Conservation (phyloP, 768 basidiomycete species). For the Hysterangium stoloniferum region DNA sequence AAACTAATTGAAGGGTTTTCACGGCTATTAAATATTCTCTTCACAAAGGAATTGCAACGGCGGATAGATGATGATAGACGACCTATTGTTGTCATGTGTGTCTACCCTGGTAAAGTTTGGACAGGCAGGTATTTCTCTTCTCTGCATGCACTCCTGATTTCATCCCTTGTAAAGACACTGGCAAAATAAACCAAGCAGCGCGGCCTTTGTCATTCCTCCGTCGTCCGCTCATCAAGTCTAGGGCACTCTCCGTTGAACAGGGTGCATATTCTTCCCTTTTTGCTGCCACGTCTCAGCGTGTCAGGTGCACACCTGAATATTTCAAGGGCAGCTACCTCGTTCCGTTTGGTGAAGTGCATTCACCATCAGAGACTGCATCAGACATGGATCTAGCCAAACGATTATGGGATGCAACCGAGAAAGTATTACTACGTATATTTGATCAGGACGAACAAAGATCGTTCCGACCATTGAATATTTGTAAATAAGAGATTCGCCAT, state of each 20-base stretch:
- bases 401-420: slow-evolving; percentile 21
- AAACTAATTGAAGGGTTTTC: slow-evolving; percentile 29
- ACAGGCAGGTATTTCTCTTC: too few relatives aligned
- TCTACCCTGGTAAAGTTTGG: slow-evolving; percentile 36
- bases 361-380: neutral
- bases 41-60: slow-evolving; percentile 41
- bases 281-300: slow-evolving; percentile 17
- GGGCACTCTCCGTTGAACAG: slow-evolving; percentile 3
- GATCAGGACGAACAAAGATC: too few relatives aligned
- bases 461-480: too few relatives aligned
- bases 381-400: slow-evolving; percentile 9
- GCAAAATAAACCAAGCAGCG: neutral
- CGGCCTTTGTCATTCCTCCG: neutral
- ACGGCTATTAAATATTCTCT: slow-evolving; percentile 47
- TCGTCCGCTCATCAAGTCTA: neutral
- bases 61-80: slow-evolving; percentile 30
- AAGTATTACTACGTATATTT: neutral
- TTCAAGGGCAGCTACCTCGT: slow-evolving; percentile 15
- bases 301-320: slow-evolving; percentile 5
- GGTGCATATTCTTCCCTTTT: slow-evolving; percentile 19
- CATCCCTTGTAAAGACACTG: neutral
- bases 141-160: neutral
- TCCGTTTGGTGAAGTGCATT: slow-evolving; percentile 9
- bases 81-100: slow-evolving; percentile 32
- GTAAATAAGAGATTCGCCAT: too few relatives aligned